These are phyloP conservation scores for Podospora pseudopauciseta DNA, from an alignment of 495 filamentous ascomycete genomes.

Conservation along the genomic window DNA sequence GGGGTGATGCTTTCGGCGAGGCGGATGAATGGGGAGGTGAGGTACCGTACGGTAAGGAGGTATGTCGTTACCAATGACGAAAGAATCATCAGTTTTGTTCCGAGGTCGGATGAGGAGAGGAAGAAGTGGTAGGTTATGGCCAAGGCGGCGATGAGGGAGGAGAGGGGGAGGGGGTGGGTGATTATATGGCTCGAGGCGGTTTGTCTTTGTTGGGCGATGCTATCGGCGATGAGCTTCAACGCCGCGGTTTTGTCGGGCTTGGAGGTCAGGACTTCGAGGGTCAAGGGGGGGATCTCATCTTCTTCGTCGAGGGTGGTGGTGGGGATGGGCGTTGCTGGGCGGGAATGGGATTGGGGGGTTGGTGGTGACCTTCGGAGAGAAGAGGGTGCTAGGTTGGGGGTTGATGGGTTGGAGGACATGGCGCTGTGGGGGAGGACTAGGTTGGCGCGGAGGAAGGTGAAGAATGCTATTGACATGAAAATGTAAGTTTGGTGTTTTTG, in stretches of 20 bases:
- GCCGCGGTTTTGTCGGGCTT: slow-evolving; percentile 41
- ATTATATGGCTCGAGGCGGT: slow-evolving; percentile 35
- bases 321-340: slow-evolving; percentile 16
- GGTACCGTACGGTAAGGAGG: slow-evolving; percentile 40
- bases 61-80: slow-evolving; percentile 40
- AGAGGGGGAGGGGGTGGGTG: slow-evolving; percentile 41
- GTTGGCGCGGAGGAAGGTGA: slow-evolving; percentile 54
- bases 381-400: slow-evolving; percentile 40
- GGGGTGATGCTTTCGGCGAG: slow-evolving; percentile 38
- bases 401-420: slow-evolving; percentile 39
- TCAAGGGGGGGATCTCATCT: slow-evolving; percentile 41
- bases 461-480: slow-evolving; percentile 45
- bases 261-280: slow-evolving; percentile 33
- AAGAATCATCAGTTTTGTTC: slow-evolving; percentile 33
- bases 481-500: not conserved
- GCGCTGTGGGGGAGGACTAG: slow-evolving; percentile 49
- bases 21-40: slow-evolving; percentile 39
- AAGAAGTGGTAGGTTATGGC: slow-evolving; percentile 36
- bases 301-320: slow-evolving; percentile 23
- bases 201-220: slow-evolving; percentile 47
- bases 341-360: slow-evolving; percentile 23
- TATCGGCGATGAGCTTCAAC: slow-evolving; percentile 43
- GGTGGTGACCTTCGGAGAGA: slow-evolving; percentile 18
- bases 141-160: slow-evolving; percentile 27
- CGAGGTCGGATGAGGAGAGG: slow-evolving; percentile 31